Conservation (phyloP, 768 basidiomycete genomes). For the Calocera cornea region DNA sequence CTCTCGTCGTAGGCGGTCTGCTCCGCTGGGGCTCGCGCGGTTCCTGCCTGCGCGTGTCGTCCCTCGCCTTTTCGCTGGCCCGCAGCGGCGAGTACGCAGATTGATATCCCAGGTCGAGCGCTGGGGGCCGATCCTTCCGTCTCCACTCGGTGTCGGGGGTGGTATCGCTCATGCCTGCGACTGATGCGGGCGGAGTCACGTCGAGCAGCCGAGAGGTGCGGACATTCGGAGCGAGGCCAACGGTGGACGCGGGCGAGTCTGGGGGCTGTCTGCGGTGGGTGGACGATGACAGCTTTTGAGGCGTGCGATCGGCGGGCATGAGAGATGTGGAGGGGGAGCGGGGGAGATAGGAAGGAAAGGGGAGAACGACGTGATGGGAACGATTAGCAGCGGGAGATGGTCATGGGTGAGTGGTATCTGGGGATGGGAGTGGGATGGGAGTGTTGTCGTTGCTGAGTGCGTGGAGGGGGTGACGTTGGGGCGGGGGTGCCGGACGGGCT, state of each 20-base stretch:
- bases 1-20: not conserved
- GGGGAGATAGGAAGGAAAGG: not conserved
- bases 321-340: not conserved
- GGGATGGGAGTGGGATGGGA: not conserved
- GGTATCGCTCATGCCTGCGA: slow-evolving; percentile 3
- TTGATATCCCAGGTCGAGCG: not conserved
- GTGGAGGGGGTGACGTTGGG: not conserved
- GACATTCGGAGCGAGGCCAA: not conserved
- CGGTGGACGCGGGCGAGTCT: not conserved
- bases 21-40: not conserved
- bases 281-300: not conserved
- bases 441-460: not conserved
- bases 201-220: not conserved
- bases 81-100: slow-evolving; percentile 1
- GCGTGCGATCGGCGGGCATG: not conserved
- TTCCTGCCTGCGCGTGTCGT: slow-evolving; percentile 1
- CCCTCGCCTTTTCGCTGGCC: not conserved
- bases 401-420: not conserved
- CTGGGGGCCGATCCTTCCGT: not conserved
- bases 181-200: not conserved
- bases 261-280: not conserved
- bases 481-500: not conserved
- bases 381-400: not conserved
- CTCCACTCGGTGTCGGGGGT: not conserved
- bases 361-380: not conserved